These are phyloP conservation scores for Curvularia sp. DNA, from an alignment of 2,329 filamentous ascomycete genomes.

Conservation along the genomic window DNA sequence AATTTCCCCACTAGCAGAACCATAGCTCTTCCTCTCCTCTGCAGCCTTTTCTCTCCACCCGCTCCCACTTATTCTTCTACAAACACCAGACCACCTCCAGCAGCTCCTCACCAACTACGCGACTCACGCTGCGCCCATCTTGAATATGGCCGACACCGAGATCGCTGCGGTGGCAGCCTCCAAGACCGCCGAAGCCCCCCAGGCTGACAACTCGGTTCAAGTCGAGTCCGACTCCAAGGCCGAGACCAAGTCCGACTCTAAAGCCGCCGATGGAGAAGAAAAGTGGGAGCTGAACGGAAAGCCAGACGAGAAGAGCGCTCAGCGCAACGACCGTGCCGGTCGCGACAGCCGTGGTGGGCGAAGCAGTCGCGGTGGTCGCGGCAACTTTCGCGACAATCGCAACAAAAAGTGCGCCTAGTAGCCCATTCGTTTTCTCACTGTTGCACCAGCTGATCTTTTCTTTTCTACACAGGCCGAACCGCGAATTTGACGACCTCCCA, in stretches of 20 bases:
- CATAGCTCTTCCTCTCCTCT: constrained; percentile 12
- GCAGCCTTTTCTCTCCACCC: constrained; percentile 12
- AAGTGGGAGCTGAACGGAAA: constrained; percentile 29
- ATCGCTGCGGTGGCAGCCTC: constrained; percentile 25
- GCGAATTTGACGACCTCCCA: constrained; percentile 59
- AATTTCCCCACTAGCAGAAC: constrained; percentile 25
- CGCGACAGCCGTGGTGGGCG: constrained; percentile 23
- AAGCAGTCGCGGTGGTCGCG: constrained; percentile 27
- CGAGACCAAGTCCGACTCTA: constrained; percentile 19
- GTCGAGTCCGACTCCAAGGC: constrained; percentile 23
- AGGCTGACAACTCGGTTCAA: constrained; percentile 21
- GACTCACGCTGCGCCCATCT: constrained; percentile 17
- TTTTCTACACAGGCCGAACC: constrained; percentile 28
- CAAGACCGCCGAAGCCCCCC: constrained; percentile 30
- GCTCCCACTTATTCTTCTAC: constrained; percentile 4
- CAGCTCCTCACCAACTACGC: constrained; percentile 11
- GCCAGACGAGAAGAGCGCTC: constrained; percentile 23
- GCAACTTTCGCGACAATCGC: constrained; percentile 29
- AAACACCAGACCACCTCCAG: neutral
- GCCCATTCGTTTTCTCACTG: neutral
- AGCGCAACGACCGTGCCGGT: constrained; percentile 24
- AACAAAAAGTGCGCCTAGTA: constrained; percentile 24
- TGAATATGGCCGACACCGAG: constrained; percentile 35
- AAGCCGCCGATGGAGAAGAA: constrained; percentile 24
- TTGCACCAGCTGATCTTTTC: constrained; percentile 9